phyloP scores from a whole-genome alignment of 176 grass and related monocot species.

The Chloris gayana region DNA sequence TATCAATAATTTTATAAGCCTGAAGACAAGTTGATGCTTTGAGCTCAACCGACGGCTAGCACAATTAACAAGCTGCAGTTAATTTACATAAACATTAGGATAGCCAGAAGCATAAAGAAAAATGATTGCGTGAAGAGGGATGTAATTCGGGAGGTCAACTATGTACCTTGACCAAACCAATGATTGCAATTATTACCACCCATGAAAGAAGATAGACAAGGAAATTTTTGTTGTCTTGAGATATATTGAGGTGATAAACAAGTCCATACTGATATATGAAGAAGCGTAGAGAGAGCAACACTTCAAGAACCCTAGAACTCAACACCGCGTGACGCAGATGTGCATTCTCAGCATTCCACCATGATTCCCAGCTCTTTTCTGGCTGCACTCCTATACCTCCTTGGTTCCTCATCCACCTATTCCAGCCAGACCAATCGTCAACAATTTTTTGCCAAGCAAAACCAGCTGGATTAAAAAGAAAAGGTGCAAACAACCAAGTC shows the following conservation, averaged over 20 bases:
- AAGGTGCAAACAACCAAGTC: conserved; percentile 88
- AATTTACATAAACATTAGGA: conserved; percentile 38
- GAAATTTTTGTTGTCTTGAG: conserved; percentile 85
- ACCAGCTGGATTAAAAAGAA: conserved; percentile 93
- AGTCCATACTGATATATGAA: conserved; percentile 98
- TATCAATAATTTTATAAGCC: conserved; percentile 80
- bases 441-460: conserved; percentile 93
- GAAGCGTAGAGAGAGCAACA: conserved; percentile 76
- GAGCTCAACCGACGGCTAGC: conserved; percentile 68
- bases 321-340: conserved; percentile 78
- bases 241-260: conserved; percentile 95
- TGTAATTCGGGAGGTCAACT: conserved; percentile 12
- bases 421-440: conserved; percentile 93
- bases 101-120: conserved; percentile 21
- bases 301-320: conserved; percentile 82
- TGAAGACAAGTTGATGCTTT: conserved; percentile 85
- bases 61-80: conserved; percentile 70
- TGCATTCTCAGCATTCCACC: conserved; percentile 91
- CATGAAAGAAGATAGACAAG: conserved; percentile 90
- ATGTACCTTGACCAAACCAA: conserved; percentile 87
- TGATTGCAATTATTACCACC: conserved; percentile 82
- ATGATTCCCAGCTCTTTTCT: conserved; percentile 97
- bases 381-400: conserved; percentile 86
- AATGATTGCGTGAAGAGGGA: conserved; percentile 14
- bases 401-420: conserved; percentile 86